phyloP scores from a whole-genome alignment of 2,329 filamentous ascomycete genomes.

The Aphanoascus verrucosus region DNA sequence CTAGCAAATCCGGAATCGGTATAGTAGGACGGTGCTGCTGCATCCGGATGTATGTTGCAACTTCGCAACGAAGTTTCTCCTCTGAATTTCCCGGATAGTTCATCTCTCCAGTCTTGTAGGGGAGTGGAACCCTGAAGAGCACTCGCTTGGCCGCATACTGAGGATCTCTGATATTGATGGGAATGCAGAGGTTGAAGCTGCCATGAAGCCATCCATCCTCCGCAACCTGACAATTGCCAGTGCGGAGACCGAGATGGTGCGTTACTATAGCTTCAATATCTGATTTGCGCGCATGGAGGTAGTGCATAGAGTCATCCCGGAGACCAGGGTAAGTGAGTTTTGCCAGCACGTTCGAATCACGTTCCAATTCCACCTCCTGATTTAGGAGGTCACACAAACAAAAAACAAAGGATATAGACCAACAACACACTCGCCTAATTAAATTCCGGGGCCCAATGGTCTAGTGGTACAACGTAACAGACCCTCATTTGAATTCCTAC shows the following conservation, averaged over 20 bases:
- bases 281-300: neutral
- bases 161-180: slow-evolving; percentile 8
- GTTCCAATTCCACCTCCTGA: too few species aligned
- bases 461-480: too few species aligned
- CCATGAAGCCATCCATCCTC: slow-evolving; percentile 12
- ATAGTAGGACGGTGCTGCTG: slow-evolving; percentile 16
- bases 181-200: slow-evolving; percentile 15
- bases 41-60: slow-evolving; percentile 19
- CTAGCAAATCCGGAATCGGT: slow-evolving; percentile 15
- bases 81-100: slow-evolving; percentile 16
- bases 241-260: slow-evolving; percentile 11
- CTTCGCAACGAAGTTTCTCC: slow-evolving; percentile 19
- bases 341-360: slow-evolving; percentile 23
- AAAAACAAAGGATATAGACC: too few species aligned
- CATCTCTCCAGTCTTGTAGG: slow-evolving; percentile 16
- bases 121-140: slow-evolving; percentile 13
- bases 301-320: slow-evolving; percentile 11
- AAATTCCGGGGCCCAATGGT: too few species aligned
- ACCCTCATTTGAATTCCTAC: too few species aligned
- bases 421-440: too few species aligned
- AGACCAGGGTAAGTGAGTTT: slow-evolving; percentile 18
- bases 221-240: slow-evolving; percentile 7
- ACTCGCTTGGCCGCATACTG: slow-evolving; percentile 1
- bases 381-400: too few species aligned
- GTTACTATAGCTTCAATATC: slow-evolving; percentile 10